Evolutionary conservation across 2,329 filamentous ascomycete species (phyloP).

Genomic region (Penicillium sp.): DNA sequence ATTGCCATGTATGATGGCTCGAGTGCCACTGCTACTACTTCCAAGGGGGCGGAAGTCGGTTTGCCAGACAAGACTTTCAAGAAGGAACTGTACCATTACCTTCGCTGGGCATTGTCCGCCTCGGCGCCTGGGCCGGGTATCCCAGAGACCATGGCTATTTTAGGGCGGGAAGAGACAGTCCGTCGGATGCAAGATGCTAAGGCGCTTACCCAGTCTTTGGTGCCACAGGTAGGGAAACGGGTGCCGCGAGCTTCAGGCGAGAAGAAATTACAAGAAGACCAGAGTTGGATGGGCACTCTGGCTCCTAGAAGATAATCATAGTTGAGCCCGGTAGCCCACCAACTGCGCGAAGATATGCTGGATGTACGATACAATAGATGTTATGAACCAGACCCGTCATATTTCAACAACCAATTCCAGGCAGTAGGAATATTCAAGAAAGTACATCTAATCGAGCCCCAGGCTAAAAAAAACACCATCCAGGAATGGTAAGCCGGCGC

Average conservation of each 20-base stretch:
- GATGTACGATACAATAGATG: too few species aligned
- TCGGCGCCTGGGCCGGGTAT: conserved; percentile 50
- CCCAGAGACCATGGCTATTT: conserved; percentile 48
- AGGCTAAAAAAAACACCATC: too few species aligned
- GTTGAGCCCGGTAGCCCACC: too few species aligned
- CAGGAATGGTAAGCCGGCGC: too few species aligned
- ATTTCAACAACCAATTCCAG: too few species aligned
- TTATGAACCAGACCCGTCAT: too few species aligned
- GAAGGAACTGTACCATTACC: conserved; percentile 48
- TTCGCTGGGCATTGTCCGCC: conserved; percentile 52
- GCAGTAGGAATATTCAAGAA: too few species aligned
- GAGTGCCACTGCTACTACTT: conserved; percentile 7
- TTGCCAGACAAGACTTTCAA: conserved; percentile 34
- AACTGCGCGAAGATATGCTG: too few species aligned
- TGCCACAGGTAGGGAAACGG: conserved; percentile 13
- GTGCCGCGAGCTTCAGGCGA: conserved; percentile 14
- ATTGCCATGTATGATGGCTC: conserved; percentile 32
- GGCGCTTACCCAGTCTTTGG: conserved; percentile 22
- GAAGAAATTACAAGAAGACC: conserved; percentile 18
- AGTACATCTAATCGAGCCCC: too few species aligned
- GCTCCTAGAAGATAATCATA: conserved; percentile 12
- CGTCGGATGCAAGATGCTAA: conserved; percentile 40
- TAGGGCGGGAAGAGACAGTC: conserved; percentile 50
- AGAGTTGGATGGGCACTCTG: conserved; percentile 33
- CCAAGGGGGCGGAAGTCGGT: conserved; percentile 22